phyloP scores from a whole-genome alignment of 176 grass and related monocot genomes.

The Cenchrus purpureus region DNA sequence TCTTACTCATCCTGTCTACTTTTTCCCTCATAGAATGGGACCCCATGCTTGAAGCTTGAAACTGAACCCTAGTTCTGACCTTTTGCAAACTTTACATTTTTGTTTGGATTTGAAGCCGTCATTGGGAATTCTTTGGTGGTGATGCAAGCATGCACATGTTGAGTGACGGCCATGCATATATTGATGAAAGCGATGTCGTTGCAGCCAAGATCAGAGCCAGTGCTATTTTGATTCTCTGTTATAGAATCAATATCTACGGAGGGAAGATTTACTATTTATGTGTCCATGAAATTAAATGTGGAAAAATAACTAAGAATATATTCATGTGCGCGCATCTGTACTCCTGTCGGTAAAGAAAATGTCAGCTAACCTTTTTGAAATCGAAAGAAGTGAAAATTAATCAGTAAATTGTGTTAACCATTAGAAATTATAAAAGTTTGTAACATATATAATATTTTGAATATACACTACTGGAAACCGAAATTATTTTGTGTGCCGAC shows the following conservation, averaged over 20 bases:
- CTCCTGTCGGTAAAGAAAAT: not conserved
- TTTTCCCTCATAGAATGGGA: conserved; percentile 47
- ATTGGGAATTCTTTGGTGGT: conserved; percentile 32
- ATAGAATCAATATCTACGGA: conserved; percentile 33
- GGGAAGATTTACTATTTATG: not conserved
- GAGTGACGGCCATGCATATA: conserved; percentile 11
- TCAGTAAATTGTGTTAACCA: not conserved
- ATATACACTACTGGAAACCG: no score
- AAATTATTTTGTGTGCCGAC: no score
- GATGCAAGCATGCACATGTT: conserved; percentile 51
- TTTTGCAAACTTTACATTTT: conserved; percentile 23
- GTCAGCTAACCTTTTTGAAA: no score
- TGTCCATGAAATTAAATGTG: not conserved
- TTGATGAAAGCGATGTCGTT: conserved; percentile 30
- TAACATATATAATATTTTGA: not conserved
- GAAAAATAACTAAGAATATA: not conserved
- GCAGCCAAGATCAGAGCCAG: conserved; percentile 31
- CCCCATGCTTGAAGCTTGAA: conserved; percentile 42
- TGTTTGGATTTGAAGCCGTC: conserved; percentile 52
- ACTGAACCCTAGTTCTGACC: conserved; percentile 70
- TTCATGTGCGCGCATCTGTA: not conserved
- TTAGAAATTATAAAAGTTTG: not conserved
- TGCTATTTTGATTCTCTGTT: conserved; percentile 43
- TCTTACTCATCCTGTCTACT: conserved; percentile 72
- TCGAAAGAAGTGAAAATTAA: not conserved